Evolutionary conservation across 306 rosid genomes (phyloP), one percentile per base, ranked within the genome.

Genomic region (Cicer judaicum): DNA sequence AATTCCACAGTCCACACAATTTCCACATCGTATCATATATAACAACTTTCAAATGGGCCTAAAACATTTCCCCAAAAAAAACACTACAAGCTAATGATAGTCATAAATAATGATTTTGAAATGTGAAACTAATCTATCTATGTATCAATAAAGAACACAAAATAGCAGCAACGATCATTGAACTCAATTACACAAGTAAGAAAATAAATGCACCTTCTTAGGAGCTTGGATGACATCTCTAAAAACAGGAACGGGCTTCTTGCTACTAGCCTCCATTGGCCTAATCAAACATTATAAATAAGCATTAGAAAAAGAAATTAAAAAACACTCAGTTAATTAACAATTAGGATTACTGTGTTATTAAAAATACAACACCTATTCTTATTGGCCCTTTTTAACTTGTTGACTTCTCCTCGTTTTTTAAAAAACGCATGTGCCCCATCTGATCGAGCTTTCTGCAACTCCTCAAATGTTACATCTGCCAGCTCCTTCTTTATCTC

Each of bases 181-280:
- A 9, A 52, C 40, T 70, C 54, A 29, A 29, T 3, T 7, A 10
- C 1, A 68, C 7, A 65, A 78, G 47, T 9, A 38, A 62, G 15
- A 61, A 57, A 7, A 39, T 4, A 38, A 63, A 76, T 85, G 59
- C 49, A 93, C 97, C 86, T 76, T 90, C 81, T 94, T 94, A 2
- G 97, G 89, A 81, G 85, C 92, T 81, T 90, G 95, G 13, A 91
- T 75, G 13, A 88, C 89, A 55, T 90, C 98, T 84, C 97, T 85
- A 46, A 79, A 79, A 68, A 82, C 76, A 78, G 90, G 66, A 79
- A 92, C 92, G 6, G 96, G 97, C 86, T 89, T 92, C 80, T 82
- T 90, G 87, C 96, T 67, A 75, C 92, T 90, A 64, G 68, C 97
- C 80, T 94, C 96, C 94, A 89, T 88, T 19, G 98, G 98, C 92